Conservation (phyloP, 768 basidiomycete species). For the Mycena leptocephala region DNA sequence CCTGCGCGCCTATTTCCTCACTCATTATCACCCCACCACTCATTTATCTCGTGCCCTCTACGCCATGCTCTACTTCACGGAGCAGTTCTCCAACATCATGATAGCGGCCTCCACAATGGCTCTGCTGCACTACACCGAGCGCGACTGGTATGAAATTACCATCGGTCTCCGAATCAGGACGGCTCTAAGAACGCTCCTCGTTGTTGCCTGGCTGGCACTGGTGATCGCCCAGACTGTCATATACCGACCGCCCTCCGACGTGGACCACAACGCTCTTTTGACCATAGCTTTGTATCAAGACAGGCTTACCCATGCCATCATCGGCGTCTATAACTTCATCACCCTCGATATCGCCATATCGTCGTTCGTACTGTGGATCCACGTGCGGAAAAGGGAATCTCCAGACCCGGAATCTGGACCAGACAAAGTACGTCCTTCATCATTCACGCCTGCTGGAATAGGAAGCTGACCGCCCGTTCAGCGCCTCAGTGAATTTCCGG, state of each 20-base stretch:
- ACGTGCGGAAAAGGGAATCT: background rate
- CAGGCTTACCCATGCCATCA: background rate
- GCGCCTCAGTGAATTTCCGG: background rate
- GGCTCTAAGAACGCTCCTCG: background rate
- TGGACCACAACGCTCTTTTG: constrained; percentile 15
- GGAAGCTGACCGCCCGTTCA: too few species aligned
- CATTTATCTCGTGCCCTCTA: constrained; percentile 5
- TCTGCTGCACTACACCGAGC: background rate
- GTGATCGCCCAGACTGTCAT: constrained; percentile 4
- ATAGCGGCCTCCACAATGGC: background rate
- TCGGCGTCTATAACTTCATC: constrained; percentile 2
- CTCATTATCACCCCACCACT: background rate
- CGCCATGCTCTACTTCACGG: constrained; percentile 21
- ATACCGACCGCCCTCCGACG: background rate
- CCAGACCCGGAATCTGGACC: too few species aligned
- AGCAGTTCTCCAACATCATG: constrained; percentile 5
- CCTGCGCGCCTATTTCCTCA: constrained; percentile 14
- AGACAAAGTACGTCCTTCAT: too few species aligned
- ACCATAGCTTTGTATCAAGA: constrained; percentile 4
- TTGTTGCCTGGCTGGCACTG: constrained; percentile 16
- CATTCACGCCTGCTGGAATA: too few species aligned
- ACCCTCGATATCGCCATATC: constrained; percentile 8
- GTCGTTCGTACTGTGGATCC: constrained; percentile 5
- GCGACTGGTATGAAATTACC: background rate
- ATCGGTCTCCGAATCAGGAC: background rate